Conservation (phyloP, 1,284 basidiomycete species). For the Naganishia sp. region DNA sequence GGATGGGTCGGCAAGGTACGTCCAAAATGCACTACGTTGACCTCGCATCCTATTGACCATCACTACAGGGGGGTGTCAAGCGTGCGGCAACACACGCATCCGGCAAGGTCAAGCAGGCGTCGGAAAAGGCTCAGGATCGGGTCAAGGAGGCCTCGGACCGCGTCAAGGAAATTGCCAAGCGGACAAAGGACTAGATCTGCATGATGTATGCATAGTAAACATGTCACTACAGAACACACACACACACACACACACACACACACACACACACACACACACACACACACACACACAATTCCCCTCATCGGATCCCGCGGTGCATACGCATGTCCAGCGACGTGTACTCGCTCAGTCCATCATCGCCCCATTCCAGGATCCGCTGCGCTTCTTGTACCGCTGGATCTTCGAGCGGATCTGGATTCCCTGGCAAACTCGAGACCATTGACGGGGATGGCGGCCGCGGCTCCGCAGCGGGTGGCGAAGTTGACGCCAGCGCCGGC, state of each 20-base stretch:
- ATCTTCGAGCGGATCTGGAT: conserved; percentile 15
- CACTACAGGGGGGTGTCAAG: conserved; percentile 43
- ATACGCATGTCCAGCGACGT: conserved; percentile 66
- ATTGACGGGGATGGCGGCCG: conserved; percentile 65
- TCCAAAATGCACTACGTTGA: neutral
- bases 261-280: too few species aligned
- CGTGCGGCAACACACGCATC: conserved; percentile 44
- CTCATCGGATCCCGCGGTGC: conserved; percentile 72
- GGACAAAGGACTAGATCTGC: conserved; percentile 18
- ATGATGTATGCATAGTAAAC: conserved; percentile 1
- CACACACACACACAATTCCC: neutral
- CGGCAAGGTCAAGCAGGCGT: conserved; percentile 39
- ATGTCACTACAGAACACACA: neutral
- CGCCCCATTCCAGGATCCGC: conserved; percentile 46
- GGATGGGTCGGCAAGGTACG: conserved; percentile 62
- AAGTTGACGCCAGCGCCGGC: conserved; percentile 24
- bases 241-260: too few species aligned
- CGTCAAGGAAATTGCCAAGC: conserved; percentile 39
- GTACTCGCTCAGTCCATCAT: conserved; percentile 57
- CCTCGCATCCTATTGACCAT: neutral
- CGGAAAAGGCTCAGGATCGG: conserved; percentile 41
- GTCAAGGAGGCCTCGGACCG: conserved; percentile 38
- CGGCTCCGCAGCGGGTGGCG: neutral
- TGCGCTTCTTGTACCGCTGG: conserved; percentile 34
- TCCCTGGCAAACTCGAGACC: conserved; percentile 41